A percentile compares a stretch with the other conserved stretches of the same genome.
Conservation (phyloP, 495 filamentous ascomycete genomes). For the Xylaria cubensis region DNA sequence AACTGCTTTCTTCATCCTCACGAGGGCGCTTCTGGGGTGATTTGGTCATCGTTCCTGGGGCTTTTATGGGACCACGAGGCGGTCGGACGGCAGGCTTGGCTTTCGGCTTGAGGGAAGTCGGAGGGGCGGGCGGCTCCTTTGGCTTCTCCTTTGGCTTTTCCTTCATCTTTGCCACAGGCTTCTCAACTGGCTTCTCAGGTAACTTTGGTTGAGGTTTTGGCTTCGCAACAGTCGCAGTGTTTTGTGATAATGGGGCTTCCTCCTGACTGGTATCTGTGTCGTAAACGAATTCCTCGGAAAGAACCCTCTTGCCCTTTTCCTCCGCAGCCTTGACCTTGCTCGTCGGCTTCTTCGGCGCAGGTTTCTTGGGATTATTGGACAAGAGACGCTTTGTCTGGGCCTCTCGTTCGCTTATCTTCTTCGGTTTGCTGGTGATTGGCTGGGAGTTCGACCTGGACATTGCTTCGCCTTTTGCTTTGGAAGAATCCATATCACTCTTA, state of each 20-base stretch:
- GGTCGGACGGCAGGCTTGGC: conserved; percentile 37
- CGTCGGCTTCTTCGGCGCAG: conserved; percentile 54
- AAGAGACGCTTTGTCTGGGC: conserved; percentile 66
- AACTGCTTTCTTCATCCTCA: conserved; percentile 59
- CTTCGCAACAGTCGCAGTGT: conserved; percentile 34
- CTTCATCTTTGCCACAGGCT: conserved; percentile 34
- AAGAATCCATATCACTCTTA: conserved; percentile 62
- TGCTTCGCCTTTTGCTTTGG: conserved; percentile 58
- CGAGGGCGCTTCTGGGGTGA: conserved; percentile 46
- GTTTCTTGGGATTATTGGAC: conserved; percentile 49
- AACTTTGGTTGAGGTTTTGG: conserved; percentile 41
- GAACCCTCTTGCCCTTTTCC: conserved; percentile 39
- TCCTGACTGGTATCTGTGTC: conserved; percentile 78
- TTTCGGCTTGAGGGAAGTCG: conserved; percentile 35
- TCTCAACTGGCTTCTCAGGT: conserved; percentile 44
- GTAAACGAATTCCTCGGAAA: conserved; percentile 76
- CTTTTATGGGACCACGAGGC: conserved; percentile 39
- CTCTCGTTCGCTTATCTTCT: conserved; percentile 67
- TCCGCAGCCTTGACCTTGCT: conserved; percentile 46
- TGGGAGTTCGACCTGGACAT: conserved; percentile 63
- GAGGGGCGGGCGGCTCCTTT: conserved; percentile 38
- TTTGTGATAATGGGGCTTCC: conserved; percentile 45
- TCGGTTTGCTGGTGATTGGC: conserved; percentile 57
- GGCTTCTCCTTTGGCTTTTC: conserved; percentile 47
- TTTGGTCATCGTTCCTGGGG: conserved; percentile 32